Conservation (phyloP, 345 rosid genomes). For the Eucalyptus melliodora region DNA sequence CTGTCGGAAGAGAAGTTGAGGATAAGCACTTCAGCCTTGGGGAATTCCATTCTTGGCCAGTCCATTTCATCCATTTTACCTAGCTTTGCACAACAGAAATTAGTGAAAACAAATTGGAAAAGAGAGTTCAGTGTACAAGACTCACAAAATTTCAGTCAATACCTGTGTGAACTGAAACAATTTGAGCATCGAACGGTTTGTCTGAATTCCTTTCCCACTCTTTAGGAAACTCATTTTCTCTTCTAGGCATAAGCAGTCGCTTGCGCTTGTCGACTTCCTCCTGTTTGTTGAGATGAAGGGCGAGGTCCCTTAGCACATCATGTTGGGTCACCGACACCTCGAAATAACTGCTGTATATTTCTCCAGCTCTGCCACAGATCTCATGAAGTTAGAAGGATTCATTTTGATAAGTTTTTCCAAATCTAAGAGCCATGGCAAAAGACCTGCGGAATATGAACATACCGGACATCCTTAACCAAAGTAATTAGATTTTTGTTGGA, state of each 20-base stretch:
- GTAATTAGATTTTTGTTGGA: constrained; percentile 71
- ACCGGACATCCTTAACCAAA: constrained; percentile 76
- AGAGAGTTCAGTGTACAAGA: not conserved
- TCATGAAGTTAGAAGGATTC: not conserved
- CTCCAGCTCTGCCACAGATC: constrained; percentile 49
- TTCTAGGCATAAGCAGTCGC: constrained; percentile 64
- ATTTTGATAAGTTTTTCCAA: not conserved
- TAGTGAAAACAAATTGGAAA: not conserved
- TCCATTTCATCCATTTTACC: constrained; percentile 78
- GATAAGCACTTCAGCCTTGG: constrained; percentile 78
- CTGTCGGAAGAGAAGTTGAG: constrained; percentile 50
- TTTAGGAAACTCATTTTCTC: constrained; percentile 48
- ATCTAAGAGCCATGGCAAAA: not conserved
- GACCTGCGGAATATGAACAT: not conserved
- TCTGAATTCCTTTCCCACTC: constrained; percentile 77
- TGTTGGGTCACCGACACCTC: constrained; percentile 76
- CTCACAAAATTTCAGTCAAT: not conserved
- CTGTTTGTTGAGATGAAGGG: constrained; percentile 40
- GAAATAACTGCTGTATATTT: constrained; percentile 46
- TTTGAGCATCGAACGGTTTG: constrained; percentile 46
- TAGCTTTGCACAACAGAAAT: not conserved
- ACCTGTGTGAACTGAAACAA: constrained; percentile 87
- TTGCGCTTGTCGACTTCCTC: constrained; percentile 31
- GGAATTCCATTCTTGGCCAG: constrained; percentile 76
- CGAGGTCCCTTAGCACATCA: constrained; percentile 87